phyloP scores from a whole-genome alignment of 2,329 filamentous ascomycete genomes.

The Daldinia sp. region DNA sequence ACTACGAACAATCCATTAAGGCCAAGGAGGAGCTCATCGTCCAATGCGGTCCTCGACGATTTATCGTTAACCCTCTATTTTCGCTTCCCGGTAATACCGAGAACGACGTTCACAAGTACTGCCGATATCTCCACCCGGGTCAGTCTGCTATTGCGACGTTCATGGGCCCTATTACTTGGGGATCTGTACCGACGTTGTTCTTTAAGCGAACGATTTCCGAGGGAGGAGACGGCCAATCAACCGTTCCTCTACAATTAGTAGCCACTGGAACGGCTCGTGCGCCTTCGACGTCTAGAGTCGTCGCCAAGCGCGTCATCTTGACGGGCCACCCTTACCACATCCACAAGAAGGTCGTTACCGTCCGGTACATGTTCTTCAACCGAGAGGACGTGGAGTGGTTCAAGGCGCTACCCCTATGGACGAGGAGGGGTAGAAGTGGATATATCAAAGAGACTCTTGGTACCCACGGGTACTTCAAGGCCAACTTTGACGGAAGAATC shows the following conservation, averaged over 20 bases:
- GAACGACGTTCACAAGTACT: slow-evolving; percentile 97
- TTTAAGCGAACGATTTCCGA: slow-evolving; percentile 70
- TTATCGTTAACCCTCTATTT: slow-evolving; percentile 89
- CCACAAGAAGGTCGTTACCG: slow-evolving; percentile 95
- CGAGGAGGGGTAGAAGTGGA: slow-evolving; percentile 83
- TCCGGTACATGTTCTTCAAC: slow-evolving; percentile 99
- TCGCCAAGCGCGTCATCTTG: slow-evolving; percentile 92
- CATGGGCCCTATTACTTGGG: slow-evolving; percentile 91
- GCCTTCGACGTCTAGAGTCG: slow-evolving; percentile 77
- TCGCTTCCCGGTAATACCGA: slow-evolving; percentile 88
- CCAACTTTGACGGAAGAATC: slow-evolving; percentile 93
- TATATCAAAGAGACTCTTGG: slow-evolving; percentile 94
- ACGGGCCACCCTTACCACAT: slow-evolving; percentile 99
- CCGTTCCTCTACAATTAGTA: slow-evolving; percentile 72
- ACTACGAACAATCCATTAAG: slow-evolving; percentile 79
- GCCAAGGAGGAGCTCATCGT: slow-evolving; percentile 92
- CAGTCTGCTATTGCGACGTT: slow-evolving; percentile 89
- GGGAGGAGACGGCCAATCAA: slow-evolving; percentile 52
- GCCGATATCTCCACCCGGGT: slow-evolving; percentile 89
- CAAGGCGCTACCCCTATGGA: slow-evolving; percentile 96
- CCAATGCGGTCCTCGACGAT: slow-evolving; percentile 87
- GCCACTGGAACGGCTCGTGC: slow-evolving; percentile 88
- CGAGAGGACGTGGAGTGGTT: slow-evolving; percentile 96
- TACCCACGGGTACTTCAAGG: slow-evolving; percentile 99
- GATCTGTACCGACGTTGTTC: slow-evolving; percentile 86